A percentile compares a stretch with the other conserved stretches of the same genome.
phyloP scores from a whole-genome alignment of 1,139 yeast species.

The Zygosaccharomyces sapae region DNA sequence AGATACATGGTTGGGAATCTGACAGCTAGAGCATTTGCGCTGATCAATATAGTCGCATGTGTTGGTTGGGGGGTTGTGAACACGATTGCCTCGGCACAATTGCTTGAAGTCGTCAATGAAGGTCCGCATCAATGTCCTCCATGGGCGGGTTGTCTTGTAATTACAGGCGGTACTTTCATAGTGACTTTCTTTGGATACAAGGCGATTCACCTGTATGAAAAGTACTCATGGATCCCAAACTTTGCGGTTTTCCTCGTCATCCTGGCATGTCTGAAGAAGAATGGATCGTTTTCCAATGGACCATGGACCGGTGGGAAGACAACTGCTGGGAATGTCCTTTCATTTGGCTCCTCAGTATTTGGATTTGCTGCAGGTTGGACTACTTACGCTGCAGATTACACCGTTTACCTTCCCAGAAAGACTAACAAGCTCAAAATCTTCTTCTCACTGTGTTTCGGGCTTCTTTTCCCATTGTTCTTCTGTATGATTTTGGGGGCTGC shows the following conservation, averaged over 20 bases:
- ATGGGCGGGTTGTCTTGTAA: slow-evolving; percentile 85
- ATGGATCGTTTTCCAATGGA: slow-evolving; percentile 54
- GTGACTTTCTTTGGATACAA: slow-evolving; percentile 84
- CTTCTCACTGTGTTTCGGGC: slow-evolving; percentile 57
- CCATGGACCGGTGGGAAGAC: slow-evolving; percentile 45
- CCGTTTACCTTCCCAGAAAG: slow-evolving; percentile 72
- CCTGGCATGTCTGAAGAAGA: slow-evolving; percentile 69
- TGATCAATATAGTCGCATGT: slow-evolving; percentile 79
- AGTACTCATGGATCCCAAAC: slow-evolving; percentile 88
- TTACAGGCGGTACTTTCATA: slow-evolving; percentile 62
- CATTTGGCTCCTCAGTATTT: slow-evolving; percentile 79
- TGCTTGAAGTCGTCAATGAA: slow-evolving; percentile 68
- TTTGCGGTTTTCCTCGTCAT: slow-evolving; percentile 66
- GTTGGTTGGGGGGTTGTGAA: slow-evolving; percentile 96
- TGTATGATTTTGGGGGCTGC: slow-evolving; percentile 86
- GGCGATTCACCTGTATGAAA: slow-evolving; percentile 77
- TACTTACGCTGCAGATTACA: slow-evolving; percentile 88
- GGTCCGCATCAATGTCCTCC: slow-evolving; percentile 64
- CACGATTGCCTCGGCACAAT: slow-evolving; percentile 85
- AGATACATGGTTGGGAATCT: slow-evolving; percentile 74
- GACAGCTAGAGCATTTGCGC: slow-evolving; percentile 72
- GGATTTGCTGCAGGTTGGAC: slow-evolving; percentile 98
- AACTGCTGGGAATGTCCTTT: slow-evolving; percentile 72
- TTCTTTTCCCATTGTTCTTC: slow-evolving; percentile 63
- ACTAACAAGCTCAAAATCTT: slow-evolving; percentile 59